Base-by-base conservation (phyloP, 495 filamentous ascomycete genomes). In the Daldinia childiae region DNA sequence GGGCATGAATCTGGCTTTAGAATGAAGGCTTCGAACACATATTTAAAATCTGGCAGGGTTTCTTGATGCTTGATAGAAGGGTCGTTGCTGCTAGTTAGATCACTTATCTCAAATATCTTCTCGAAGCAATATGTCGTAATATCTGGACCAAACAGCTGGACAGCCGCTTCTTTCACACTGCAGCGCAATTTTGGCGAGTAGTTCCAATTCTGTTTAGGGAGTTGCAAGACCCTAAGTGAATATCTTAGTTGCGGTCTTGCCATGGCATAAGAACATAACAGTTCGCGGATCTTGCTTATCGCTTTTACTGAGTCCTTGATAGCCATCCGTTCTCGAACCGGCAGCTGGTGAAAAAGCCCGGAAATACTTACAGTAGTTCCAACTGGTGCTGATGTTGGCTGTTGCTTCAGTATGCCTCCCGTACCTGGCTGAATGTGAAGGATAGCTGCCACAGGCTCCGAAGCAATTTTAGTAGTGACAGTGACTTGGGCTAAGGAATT, bases 281-380 rank as follows among this genome's bases (percentile, higher is more conserved):
- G 76, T 34, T 86, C 84, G 74, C 89, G 93, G 41, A 95, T 85
- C 56, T 85, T 89, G 1, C 80, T 68, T 8, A 96, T 72, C 1
- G 80, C 88, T 74, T 90, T 95, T 9, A 82, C 43, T 0, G 88
- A 81, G 32, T 86, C 83, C 74, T 91, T 94, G 50, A 89, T 64
- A 11, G 85, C 82, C 5, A 84, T 81, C 76, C 94, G 90, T 73
- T 86, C 84, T 58, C 95, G 86, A 19, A 97, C 95, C 7, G 95
- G 94, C 6, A 93, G 78, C 24, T 79, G 76, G 48, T 87, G 87
- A 69, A 97, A 89, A 64, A 98, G 87, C 26, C 89, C 84, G 3
- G 78, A 82, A 19, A 95, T 82, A 58, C 83, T 83, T 27, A 99
- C 84, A 29, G 90, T 94, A 2, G 93, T 98, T 2, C 95, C 95